Evolutionary conservation across 2,329 filamentous ascomycete species (phyloP).

Genomic region (Colletotrichum nymphaeae): DNA sequence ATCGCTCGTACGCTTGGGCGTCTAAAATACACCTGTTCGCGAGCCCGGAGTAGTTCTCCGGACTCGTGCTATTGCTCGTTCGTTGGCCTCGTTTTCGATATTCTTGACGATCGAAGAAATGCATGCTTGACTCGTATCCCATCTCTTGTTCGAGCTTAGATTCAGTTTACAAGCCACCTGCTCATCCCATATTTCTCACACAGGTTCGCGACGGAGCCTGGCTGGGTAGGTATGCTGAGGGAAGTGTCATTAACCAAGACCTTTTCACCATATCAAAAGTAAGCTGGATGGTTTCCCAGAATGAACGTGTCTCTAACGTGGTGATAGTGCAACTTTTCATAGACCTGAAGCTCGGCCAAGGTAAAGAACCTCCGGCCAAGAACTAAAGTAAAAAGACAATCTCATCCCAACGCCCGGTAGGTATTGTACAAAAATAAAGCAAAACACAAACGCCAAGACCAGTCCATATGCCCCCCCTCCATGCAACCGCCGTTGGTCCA

Average conservation of each 20-base stretch:
- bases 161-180: neutral
- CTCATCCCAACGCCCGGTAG: slow-evolving; percentile 20
- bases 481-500: slow-evolving; percentile 4
- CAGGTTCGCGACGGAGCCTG: neutral
- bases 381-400: slow-evolving; percentile 14
- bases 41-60: neutral
- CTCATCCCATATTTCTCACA: neutral
- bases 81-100: neutral
- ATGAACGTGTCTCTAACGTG: neutral
- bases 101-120: neutral
- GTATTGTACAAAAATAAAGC: slow-evolving; percentile 23
- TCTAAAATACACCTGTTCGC: neutral
- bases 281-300: neutral
- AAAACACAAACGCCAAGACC: slow-evolving; percentile 24
- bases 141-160: neutral
- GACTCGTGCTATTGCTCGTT: neutral
- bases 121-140: neutral
- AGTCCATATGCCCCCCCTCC: slow-evolving; percentile 5
- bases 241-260: neutral
- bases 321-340: slow-evolving; percentile 21
- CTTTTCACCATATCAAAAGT: neutral
- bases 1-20: neutral
- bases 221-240: neutral
- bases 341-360: slow-evolving; percentile 7
- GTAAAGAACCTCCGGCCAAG: neutral